Evolutionary conservation across 2,329 filamentous ascomycete species (phyloP).

Genomic region (Trichoderma simmonsii): DNA sequence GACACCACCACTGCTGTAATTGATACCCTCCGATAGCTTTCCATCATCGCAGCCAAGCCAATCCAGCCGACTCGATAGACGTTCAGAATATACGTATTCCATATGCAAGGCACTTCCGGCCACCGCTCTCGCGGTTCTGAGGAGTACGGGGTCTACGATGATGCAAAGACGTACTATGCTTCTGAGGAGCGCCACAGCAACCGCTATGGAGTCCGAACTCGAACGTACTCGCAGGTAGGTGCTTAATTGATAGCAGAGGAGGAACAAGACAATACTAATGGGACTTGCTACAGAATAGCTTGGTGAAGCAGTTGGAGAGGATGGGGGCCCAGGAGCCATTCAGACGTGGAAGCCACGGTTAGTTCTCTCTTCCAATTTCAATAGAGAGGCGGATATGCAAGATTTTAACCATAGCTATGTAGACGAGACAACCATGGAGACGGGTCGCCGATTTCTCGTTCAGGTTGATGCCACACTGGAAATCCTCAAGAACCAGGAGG

Average conservation of each 20-base stretch:
- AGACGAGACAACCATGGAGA: constrained; percentile 71
- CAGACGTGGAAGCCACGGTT: constrained; percentile 58
- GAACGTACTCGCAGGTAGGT: constrained; percentile 55
- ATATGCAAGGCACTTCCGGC: constrained; percentile 30
- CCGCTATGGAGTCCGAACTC: constrained; percentile 48
- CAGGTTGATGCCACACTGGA: constrained; percentile 81
- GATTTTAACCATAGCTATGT: not conserved
- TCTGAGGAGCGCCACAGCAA: constrained; percentile 53
- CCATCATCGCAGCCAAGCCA: not conserved
- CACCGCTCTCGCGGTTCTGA: constrained; percentile 38
- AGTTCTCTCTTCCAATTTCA: constrained; percentile 21
- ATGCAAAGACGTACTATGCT: constrained; percentile 58
- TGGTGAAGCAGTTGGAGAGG: constrained; percentile 52
- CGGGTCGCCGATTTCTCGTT: constrained; percentile 75
- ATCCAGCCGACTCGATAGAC: not conserved
- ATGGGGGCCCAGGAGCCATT: constrained; percentile 53
- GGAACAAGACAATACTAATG: not conserved
- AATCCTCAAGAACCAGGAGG: constrained; percentile 77
- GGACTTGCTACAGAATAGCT: constrained; percentile 43
- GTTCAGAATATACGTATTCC: not conserved
- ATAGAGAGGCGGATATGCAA: not conserved
- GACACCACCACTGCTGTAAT: not conserved
- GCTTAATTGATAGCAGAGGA: not conserved
- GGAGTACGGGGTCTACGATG: constrained; percentile 52
- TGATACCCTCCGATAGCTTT: not conserved